Evolutionary conservation across 2,329 filamentous ascomycete species (phyloP), one percentile per base, ranked within the genome.

Genomic region (Ceratocystis lukuohia): DNA sequence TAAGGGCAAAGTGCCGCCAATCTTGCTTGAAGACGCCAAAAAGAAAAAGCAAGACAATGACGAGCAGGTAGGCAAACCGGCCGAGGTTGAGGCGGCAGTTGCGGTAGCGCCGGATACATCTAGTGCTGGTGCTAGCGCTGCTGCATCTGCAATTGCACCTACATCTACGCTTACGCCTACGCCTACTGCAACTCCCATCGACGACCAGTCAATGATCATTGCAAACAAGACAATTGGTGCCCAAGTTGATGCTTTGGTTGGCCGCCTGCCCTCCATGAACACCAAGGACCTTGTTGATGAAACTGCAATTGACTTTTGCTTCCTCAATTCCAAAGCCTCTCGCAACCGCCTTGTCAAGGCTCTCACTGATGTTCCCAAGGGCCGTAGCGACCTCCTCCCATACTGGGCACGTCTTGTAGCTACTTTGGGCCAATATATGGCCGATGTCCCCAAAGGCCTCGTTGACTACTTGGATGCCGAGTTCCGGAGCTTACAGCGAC

Each of bases 221-320:
- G 91, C 89, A 37, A 99, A 97, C 79, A 97, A 96, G 77, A 96
- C 91, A 2, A 94, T 97, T 68, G 94, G 94, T 62, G 93, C 94
- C 2, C 94, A 99, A 74, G 94, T 99, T 1, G 95, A 99, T 75
- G 88, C 91, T 17, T 80, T 99, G 48, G 80, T 99, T 37, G 83
- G 91, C 25, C 87, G 91, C 25, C 81, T 99, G n/a, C 91, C 92
- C 0, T 93, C 97, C 69, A 79, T 99, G 64, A 93, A 89, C 46
- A 93, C 84, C 72, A 97, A 96, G 73, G 95, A 99, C 63, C 80
- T 86, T 63, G 90, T 96, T 65, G 94, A 99, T 73, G 88, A 96
- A 74, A 86, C 89, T 61, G 94, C 95, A 6, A 88, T 96, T 69
- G 93, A 97, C 72, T 99, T 99, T 73, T 97, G 94, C 77, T 99